Evolutionary conservation across 768 basidiomycete species (phyloP), one percentile per base, ranked within the genome.

Genomic region (Tricholoma sp.): DNA sequence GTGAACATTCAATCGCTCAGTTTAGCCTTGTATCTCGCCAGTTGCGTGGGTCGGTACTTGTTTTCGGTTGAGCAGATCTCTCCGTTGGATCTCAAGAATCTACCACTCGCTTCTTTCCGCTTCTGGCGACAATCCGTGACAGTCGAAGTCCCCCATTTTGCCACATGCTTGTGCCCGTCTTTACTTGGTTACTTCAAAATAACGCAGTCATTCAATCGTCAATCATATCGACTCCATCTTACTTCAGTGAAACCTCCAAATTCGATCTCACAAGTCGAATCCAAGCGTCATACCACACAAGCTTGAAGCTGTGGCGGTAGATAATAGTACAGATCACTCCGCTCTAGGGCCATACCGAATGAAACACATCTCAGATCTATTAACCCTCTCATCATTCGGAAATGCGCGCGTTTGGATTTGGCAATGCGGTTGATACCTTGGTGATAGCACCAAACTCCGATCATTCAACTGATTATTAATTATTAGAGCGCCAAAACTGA

Each of bases 21-120:
- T 69, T 69, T 69, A 68, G 69, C 69, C 64, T 66, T 65, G 60
- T 7, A 62, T 57, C 51, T 57, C 41, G 63, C 65, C 69, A 59
- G 57, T 58, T 57, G 31, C 55, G 62, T 65, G 66, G 65, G 60
- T 59, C 64, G 47, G 57, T 50, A 54, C 51, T 64, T 62, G 51
- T 59, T 55, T 55, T 57, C 56, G 59, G 52, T 59, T 57, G 27
- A 41, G 24, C 12, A 34, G 35, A 57, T 51, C 41, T 60, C 34
- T 14, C 29, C 16, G 27, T 18, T 39, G n/a, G n/a, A 34, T 57
- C 50, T 37, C 1, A 9, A 51, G 53, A 54, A 58, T 57, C 59
- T 56, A 11, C 50, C 32, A 46, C 34, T 55, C 27, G 21, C 27
- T 59, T 51, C 59, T 50, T 59, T 39, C 64, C 55, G 19, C 46